Evolutionary conservation across 2,329 filamentous ascomycete genomes (phyloP).

Genomic region (Fusarium cyanostomum): DNA sequence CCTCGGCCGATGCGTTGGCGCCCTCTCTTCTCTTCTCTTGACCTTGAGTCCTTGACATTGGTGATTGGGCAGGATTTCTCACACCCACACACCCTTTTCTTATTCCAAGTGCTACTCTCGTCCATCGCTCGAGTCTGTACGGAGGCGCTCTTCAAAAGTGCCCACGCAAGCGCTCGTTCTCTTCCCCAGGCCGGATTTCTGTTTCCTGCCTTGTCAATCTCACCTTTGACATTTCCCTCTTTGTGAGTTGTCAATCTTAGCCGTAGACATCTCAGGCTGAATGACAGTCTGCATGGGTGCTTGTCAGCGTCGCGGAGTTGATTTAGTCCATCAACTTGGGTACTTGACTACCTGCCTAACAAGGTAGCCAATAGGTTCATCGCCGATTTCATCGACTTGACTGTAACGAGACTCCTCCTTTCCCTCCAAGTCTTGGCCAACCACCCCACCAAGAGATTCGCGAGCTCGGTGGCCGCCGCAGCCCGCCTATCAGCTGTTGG

Average conservation of each 20-base stretch:
- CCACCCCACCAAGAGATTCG: conserved; percentile 37
- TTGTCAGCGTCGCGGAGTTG: too few relatives aligned
- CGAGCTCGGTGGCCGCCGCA: conserved; percentile 30
- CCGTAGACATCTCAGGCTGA: too few relatives aligned
- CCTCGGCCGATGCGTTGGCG: conserved; percentile 38
- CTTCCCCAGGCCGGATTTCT: too few relatives aligned
- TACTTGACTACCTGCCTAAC: too few relatives aligned
- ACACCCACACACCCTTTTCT: conserved; percentile 23
- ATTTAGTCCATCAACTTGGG: too few relatives aligned
- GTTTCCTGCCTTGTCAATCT: neutral
- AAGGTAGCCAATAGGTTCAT: neutral
- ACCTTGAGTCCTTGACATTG: conserved; percentile 12
- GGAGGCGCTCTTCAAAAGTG: conserved; percentile 4
- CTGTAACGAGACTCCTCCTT: neutral
- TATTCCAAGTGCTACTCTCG: conserved; percentile 9
- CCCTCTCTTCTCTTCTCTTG: conserved; percentile 6
- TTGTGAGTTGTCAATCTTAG: neutral
- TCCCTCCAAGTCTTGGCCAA: conserved; percentile 12
- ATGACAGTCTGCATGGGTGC: too few relatives aligned
- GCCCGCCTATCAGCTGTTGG: conserved; percentile 32
- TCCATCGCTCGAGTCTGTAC: neutral
- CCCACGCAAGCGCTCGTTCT: neutral
- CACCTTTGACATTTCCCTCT: neutral
- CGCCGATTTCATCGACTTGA: neutral
- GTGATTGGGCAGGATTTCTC: conserved; percentile 15